phyloP scores from a whole-genome alignment of 257 asterid species.

The Perilla frutescens region DNA sequence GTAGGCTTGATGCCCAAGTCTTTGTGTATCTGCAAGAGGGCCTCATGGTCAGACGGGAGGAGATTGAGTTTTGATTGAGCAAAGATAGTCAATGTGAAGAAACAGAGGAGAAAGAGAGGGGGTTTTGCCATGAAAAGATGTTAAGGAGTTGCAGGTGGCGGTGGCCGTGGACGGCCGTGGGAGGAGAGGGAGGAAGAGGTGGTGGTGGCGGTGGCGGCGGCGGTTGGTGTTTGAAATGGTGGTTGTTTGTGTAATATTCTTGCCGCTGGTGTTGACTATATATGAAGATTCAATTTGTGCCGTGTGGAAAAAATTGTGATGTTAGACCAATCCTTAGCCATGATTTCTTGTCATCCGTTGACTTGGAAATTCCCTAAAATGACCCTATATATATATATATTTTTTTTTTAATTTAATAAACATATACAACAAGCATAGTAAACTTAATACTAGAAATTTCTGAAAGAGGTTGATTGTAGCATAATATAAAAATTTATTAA shows the following conservation, averaged over 20 bases:
- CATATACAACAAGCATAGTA: too few relatives aligned
- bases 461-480: too few relatives aligned
- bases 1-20: constrained; percentile 50
- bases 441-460: too few relatives aligned
- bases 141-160: constrained; percentile 14
- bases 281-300: neutral
- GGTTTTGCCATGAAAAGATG: constrained; percentile 46
- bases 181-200: constrained; percentile 36
- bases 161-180: constrained; percentile 27
- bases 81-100: constrained; percentile 44
- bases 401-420: too few relatives aligned
- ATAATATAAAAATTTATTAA: too few relatives aligned
- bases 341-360: constrained; percentile 25
- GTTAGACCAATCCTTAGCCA: constrained; percentile 9
- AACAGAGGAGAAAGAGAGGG: constrained; percentile 45
- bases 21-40: constrained; percentile 53
- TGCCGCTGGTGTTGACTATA: constrained; percentile 35
- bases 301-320: constrained; percentile 31
- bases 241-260: constrained; percentile 19
- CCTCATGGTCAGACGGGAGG: constrained; percentile 57
- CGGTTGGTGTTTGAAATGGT: constrained; percentile 32
- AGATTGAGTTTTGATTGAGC: constrained; percentile 62
- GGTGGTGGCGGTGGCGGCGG: neutral
- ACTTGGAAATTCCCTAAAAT: constrained; percentile 33
- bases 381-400: neutral